Conservation (phyloP, 2,329 filamentous ascomycete genomes). For the Dothideomycetes sp. region DNA sequence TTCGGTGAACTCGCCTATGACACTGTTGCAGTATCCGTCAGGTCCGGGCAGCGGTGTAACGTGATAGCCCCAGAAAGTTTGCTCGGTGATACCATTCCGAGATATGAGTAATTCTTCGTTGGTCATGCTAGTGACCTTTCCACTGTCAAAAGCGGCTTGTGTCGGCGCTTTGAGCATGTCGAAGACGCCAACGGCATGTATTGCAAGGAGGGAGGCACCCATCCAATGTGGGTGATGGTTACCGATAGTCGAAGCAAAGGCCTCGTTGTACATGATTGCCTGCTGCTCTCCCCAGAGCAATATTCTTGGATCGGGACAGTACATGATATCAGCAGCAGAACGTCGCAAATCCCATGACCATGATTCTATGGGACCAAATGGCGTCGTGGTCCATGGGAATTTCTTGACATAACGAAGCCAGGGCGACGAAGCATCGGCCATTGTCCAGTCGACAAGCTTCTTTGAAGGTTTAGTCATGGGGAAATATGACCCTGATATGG, state of each 20-base stretch:
- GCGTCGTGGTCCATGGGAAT: slow-evolving; percentile 10
- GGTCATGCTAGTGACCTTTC: slow-evolving; percentile 16
- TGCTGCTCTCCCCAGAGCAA: slow-evolving; percentile 12
- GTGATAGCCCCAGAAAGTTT: slow-evolving; percentile 23
- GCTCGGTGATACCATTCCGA: slow-evolving; percentile 22
- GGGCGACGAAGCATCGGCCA: not conserved
- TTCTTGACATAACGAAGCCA: slow-evolving; percentile 5
- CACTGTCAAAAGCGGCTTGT: slow-evolving; percentile 18
- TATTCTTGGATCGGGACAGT: slow-evolving; percentile 5
- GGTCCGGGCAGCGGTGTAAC: slow-evolving; percentile 20
- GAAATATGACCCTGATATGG: not conserved
- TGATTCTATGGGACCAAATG: slow-evolving; percentile 7
- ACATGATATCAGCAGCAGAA: slow-evolving; percentile 3
- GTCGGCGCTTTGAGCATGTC: slow-evolving; percentile 1
- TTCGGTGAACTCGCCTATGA: slow-evolving; percentile 14
- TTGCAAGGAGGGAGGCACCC: not conserved
- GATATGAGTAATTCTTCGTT: slow-evolving; percentile 19
- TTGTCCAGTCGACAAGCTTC: not conserved
- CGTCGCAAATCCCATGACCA: slow-evolving; percentile 11
- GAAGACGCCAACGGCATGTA: not conserved
- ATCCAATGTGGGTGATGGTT: slow-evolving; percentile 12
- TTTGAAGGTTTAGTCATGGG: not conserved
- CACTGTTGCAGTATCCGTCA: slow-evolving; percentile 12
- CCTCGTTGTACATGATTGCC: slow-evolving; percentile 20
- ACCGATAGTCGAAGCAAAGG: slow-evolving; percentile 16